Conservation (phyloP, 1,139 yeast genomes). For the Lodderomyces beijingensis region DNA sequence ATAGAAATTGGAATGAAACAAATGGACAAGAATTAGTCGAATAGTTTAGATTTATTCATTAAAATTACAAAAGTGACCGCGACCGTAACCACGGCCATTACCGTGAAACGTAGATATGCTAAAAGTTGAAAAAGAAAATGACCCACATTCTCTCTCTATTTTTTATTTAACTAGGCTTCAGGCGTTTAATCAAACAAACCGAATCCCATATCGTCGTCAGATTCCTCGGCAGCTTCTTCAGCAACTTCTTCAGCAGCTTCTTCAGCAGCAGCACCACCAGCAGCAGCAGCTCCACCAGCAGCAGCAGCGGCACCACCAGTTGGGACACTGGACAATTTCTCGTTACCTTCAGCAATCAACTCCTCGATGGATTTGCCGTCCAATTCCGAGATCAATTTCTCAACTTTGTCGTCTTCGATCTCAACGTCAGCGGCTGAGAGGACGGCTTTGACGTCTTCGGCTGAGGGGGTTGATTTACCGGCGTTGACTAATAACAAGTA, state of each 20-base stretch:
- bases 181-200: slow-evolving; percentile 50
- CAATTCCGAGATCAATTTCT: slow-evolving; percentile 81
- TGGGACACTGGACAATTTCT: slow-evolving; percentile 96
- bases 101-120: too few species aligned
- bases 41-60: neutral
- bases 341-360: slow-evolving; percentile 93
- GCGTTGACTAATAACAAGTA: slow-evolving; percentile 65
- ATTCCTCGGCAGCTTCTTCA: slow-evolving; percentile 57
- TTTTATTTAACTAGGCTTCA: too few species aligned
- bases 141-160: too few species aligned
- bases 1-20: too few species aligned
- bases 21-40: too few species aligned
- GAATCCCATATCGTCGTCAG: slow-evolving; percentile 52
- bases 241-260: slow-evolving; percentile 70
- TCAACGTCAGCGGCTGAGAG: slow-evolving; percentile 94
- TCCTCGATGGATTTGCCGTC: slow-evolving; percentile 92
- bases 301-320: slow-evolving; percentile 94
- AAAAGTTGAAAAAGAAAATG: too few species aligned
- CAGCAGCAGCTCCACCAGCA: slow-evolving; percentile 64
- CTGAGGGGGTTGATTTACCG: slow-evolving; percentile 78
- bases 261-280: slow-evolving; percentile 60
- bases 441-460: slow-evolving; percentile 84
- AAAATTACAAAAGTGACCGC: neutral
- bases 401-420: slow-evolving; percentile 86
- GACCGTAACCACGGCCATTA: too few species aligned